These are phyloP conservation scores for Kwoniella europaea DNA, from an alignment of 768 basidiomycete species.

Conservation along the genomic window DNA sequence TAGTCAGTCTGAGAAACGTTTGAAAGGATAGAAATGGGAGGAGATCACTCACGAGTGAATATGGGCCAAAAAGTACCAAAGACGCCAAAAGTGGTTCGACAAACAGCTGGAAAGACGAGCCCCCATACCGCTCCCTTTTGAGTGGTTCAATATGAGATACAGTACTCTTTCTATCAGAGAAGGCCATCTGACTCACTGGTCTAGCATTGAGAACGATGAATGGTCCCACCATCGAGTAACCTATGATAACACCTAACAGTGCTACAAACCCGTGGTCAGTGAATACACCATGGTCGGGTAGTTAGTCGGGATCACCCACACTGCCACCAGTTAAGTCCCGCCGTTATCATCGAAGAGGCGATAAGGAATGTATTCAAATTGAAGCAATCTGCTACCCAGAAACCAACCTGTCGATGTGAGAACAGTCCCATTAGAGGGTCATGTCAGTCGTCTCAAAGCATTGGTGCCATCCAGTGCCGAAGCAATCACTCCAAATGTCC, in stretches of 20 bases:
- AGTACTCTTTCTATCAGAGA: too few relatives aligned
- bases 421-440: not conserved
- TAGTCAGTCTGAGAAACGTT: not conserved
- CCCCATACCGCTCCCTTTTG: slow-evolving; percentile 70
- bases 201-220: slow-evolving; percentile 79
- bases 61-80: slow-evolving; percentile 80
- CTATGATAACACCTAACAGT: slow-evolving; percentile 70
- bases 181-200: slow-evolving; percentile 53
- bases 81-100: slow-evolving; percentile 74
- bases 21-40: not conserved
- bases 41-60: slow-evolving; percentile 60
- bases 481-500: slow-evolving; percentile 69
- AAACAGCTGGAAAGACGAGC: slow-evolving; percentile 62
- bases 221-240: slow-evolving; percentile 65
- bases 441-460: not conserved
- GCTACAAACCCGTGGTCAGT: slow-evolving; percentile 54
- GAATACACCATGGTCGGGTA: too few relatives aligned
- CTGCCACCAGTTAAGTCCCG: slow-evolving; percentile 52
- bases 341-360: slow-evolving; percentile 53
- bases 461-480: not conserved
- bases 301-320: not conserved
- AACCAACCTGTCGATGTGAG: slow-evolving; percentile 47
- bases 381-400: slow-evolving; percentile 79
- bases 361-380: slow-evolving; percentile 58
- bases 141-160: not conserved